Evolutionary conservation across 768 basidiomycete species (phyloP), one percentile per base, ranked within the genome.

Genomic region (Lactarius trivialis): DNA sequence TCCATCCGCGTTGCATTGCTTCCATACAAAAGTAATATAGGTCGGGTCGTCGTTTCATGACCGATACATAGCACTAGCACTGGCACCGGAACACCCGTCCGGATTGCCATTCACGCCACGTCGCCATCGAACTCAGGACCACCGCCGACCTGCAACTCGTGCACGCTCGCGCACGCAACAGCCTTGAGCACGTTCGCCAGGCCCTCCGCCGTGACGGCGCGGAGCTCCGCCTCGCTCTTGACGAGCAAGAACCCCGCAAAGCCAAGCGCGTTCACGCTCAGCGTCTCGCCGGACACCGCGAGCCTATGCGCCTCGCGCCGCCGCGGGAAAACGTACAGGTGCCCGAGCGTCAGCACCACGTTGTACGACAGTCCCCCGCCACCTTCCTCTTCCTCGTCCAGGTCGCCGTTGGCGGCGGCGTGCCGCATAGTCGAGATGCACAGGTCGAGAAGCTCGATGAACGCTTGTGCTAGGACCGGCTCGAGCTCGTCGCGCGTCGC

Each of bases 171-270:
- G 67, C 88, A 73, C 28, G 80, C 89, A 9, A 92, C 88, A 21
- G 75, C 79, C 54, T 77, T 73, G 65, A 94, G 70, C 36, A 94
- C 85, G 60, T 77, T 83, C 8, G 78, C 76, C 30, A 89, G 75
- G 1, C 84, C 81, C 71, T 86, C 85, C 61, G 75, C 73, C 72
- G 82, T 82, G 45, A 97, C 80, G 2, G 79, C 81, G 59, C 85
- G 82, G 55, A 92, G 72, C 74, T 95, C 92, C 21, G 79, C 79
- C 58, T 88, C 83, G 65, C 88, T 92, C 77, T 89, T 92, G 28
- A 91, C 92, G 58, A 97, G 81, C 64, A 97, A 68, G 86, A 91
- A 84, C 1, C 95, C 95, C 7, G 92, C 89, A 71, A 88, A 97
- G 15, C 91, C 95, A 53, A 97, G 79, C 50, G 95, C 81, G 72